Evolutionary conservation across 331 rosid species (phyloP), one percentile per base, ranked within the genome.

Genomic region (Rhamnella rubrinervis): DNA sequence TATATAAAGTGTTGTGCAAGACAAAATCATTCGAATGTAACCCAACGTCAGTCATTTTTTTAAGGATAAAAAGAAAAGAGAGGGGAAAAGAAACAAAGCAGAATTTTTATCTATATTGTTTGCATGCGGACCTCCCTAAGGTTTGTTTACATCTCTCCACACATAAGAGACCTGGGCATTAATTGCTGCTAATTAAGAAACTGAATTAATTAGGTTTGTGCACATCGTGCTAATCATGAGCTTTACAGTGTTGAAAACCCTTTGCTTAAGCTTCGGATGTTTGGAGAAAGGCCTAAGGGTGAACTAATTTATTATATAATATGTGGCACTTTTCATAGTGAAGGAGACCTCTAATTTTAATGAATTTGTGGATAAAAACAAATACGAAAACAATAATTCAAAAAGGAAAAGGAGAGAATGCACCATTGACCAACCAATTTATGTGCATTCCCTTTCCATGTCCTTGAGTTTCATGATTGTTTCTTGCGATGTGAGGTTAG

Each of bases 1-100:
- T 55, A 74, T 71, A 62, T 40, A 77, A 77, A 73, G 73, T 31
- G 6, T 83, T 59, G 81, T 86, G 86, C 82, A 61, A 71, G 87
- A 86, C 90, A 83, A 83, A 78, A 83, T 83, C 82, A 86, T 86
- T 80, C 20, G 68, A 69, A 70, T 70, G 70, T 67, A 68, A 72
- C 71, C 73, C 65, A 17, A 57, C 52, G 63, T 52, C 65, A 40
- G 65, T 38, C 21, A 14, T 40, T 55, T 26, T 35, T 47, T 62
- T 68, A 80, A 77, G 61, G 58, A 66, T 62, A 75, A 71, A 44
- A 77, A 57, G 53, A 66, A 63, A 75, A 71, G 37, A 58, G 26
- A 55, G 47, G 52, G 61, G 35, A 15, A 21, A 57, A 57, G 23
- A 52, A 52, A 52, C 0, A 52, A 53, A 16, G 58, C 23, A 17